Evolutionary conservation across 2,329 filamentous ascomycete species (phyloP).

Genomic region (Ophiognomonia clavigignenti-juglandacearum): DNA sequence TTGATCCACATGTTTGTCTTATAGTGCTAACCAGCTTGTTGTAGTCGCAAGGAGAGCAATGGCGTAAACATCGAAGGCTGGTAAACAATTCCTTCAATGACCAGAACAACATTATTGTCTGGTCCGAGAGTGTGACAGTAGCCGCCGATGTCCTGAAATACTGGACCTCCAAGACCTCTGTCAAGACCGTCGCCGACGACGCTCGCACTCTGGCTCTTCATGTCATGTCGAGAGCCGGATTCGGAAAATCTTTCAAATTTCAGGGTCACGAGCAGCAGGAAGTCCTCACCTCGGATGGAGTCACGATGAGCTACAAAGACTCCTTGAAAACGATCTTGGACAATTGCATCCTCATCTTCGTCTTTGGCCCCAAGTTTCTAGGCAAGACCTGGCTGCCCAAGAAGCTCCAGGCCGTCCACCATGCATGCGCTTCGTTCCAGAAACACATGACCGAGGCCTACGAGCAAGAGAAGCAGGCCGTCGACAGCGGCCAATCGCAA

Average conservation of each 20-base stretch:
- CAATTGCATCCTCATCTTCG: slow-evolving; percentile 23
- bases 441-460: neutral
- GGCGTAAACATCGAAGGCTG: slow-evolving; percentile 4
- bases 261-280: slow-evolving; percentile 17
- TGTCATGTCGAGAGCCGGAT: slow-evolving; percentile 6
- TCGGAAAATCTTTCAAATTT: slow-evolving; percentile 9
- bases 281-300: neutral
- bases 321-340: slow-evolving; percentile 20
- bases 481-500: neutral
- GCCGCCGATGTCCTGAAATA: slow-evolving; percentile 1
- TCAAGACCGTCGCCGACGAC: slow-evolving; percentile 1
- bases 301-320: neutral
- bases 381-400: neutral
- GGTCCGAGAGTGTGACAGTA: neutral
- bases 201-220: slow-evolving; percentile 1
- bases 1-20: neutral
- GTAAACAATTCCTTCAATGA: slow-evolving; percentile 4
- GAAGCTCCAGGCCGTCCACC: neutral
- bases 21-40: neutral
- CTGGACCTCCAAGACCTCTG: neutral
- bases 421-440: neutral
- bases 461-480: neutral
- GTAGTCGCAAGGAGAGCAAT: slow-evolving; percentile 3
- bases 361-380: slow-evolving; percentile 15
- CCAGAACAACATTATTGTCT: slow-evolving; percentile 6